Evolutionary conservation across 2,329 filamentous ascomycete genomes (phyloP).

Genomic region (Leptographium wingfieldii): DNA sequence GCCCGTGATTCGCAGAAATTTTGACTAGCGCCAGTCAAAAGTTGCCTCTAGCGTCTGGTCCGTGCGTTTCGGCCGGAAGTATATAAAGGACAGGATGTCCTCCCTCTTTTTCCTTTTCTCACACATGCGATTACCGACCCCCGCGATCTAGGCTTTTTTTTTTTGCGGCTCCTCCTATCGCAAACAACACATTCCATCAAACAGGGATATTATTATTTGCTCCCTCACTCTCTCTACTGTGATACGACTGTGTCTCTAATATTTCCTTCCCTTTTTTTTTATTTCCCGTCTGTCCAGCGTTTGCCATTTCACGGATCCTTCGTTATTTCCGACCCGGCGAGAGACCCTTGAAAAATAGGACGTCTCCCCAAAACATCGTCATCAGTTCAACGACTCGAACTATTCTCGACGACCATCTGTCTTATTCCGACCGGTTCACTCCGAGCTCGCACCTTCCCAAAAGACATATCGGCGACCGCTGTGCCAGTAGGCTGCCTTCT

Average conservation of each 20-base stretch:
- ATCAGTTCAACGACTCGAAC: not conserved
- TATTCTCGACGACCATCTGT: not conserved
- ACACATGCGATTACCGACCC: constrained; percentile 6
- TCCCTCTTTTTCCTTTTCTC: constrained; percentile 9
- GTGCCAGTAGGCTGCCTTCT: not conserved
- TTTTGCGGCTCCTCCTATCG: constrained; percentile 3
- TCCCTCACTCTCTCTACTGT: constrained; percentile 2
- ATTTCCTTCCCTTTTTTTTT: constrained; percentile 1
- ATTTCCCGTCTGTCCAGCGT: constrained; percentile 1
- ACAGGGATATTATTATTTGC: not conserved
- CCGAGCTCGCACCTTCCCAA: constrained; percentile 3
- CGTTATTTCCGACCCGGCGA: not conserved
- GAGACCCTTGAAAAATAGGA: not conserved
- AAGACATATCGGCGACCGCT: not conserved
- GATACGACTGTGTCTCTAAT: not conserved
- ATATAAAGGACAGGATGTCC: constrained; percentile 12
- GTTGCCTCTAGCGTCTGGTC: constrained; percentile 8
- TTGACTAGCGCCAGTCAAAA: constrained; percentile 8
- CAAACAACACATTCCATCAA: not conserved
- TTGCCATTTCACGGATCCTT: not conserved
- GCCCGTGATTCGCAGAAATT: constrained; percentile 13
- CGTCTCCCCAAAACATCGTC: not conserved
- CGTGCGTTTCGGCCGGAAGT: constrained; percentile 10
- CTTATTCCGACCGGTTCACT: constrained; percentile 8
- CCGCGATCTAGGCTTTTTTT: constrained; percentile 4